Evolutionary conservation across 2,329 filamentous ascomycete genomes (phyloP).

Genomic region (Colletotrichum lentis): DNA sequence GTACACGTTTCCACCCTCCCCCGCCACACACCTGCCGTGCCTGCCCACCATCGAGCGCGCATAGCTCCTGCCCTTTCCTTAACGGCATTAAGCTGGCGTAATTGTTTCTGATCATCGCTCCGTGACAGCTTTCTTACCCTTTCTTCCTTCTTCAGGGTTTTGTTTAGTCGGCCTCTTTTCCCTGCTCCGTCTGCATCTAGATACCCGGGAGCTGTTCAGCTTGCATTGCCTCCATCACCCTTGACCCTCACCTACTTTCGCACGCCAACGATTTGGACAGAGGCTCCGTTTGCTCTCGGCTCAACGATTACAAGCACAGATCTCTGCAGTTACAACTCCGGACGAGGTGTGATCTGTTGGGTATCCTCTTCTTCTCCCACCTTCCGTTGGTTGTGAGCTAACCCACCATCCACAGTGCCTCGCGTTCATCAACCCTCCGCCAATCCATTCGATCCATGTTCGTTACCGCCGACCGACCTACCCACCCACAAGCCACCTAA

Average conservation of each 20-base stretch:
- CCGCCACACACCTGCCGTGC: constrained; percentile 21
- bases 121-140: constrained; percentile 14
- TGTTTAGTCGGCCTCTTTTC: neutral
- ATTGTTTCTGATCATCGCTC: constrained; percentile 6
- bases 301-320: neutral
- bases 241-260: neutral
- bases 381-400: neutral
- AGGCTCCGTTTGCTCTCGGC: constrained; percentile 2
- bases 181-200: constrained; percentile 17
- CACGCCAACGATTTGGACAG: neutral
- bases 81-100: constrained; percentile 31
- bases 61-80: constrained; percentile 20
- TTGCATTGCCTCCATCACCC: neutral
- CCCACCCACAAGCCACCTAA: neutral
- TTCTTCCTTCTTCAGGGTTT: neutral
- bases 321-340: neutral
- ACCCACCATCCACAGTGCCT: neutral
- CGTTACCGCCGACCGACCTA: neutral
- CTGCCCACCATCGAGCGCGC: constrained; percentile 24
- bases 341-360: neutral
- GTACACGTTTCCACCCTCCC: constrained; percentile 26
- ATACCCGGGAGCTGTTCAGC: constrained; percentile 16
- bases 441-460: neutral
- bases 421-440: neutral
- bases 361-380: neutral